Percentiles rank a stretch among this genome's conserved stretches.
These are phyloP conservation scores for Arthrobotrys megalospora DNA, from an alignment of 2,329 filamentous ascomycete genomes.

Conservation along the genomic window DNA sequence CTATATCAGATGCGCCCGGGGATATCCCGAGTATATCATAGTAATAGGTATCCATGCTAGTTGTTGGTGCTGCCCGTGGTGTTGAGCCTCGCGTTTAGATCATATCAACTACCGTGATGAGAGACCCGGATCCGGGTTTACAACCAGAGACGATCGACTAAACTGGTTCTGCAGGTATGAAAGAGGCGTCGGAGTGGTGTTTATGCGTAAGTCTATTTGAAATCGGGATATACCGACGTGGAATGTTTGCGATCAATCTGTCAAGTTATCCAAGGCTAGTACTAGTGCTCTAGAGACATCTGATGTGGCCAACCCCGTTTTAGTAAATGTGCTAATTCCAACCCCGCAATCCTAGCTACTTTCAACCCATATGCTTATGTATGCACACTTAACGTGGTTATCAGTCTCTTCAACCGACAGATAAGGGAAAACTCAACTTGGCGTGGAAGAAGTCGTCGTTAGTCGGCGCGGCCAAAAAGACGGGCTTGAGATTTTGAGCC, in stretches of 20 bases:
- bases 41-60: constrained; percentile 45
- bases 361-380: not conserved
- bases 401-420: not conserved
- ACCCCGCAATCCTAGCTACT: constrained; percentile 14
- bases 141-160: constrained; percentile 3
- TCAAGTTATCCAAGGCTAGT: constrained; percentile 1
- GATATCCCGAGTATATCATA: constrained; percentile 38
- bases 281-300: not conserved
- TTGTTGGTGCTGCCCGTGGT: not conserved
- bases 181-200: not conserved
- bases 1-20: constrained; percentile 32
- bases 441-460: no score
- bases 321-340: constrained; percentile 8
- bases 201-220: constrained; percentile 4
- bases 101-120: constrained; percentile 10
- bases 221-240: constrained; percentile 15
- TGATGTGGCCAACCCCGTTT: constrained; percentile 26
- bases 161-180: not conserved
- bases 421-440: no score
- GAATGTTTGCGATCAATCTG: constrained; percentile 21
- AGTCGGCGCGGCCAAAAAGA: no score
- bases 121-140: not conserved
- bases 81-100: constrained; percentile 22
- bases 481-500: no score
- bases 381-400: not conserved